Evolutionary conservation across 2,329 filamentous ascomycete species (phyloP).

Genomic region (Metarhizium rileyi): DNA sequence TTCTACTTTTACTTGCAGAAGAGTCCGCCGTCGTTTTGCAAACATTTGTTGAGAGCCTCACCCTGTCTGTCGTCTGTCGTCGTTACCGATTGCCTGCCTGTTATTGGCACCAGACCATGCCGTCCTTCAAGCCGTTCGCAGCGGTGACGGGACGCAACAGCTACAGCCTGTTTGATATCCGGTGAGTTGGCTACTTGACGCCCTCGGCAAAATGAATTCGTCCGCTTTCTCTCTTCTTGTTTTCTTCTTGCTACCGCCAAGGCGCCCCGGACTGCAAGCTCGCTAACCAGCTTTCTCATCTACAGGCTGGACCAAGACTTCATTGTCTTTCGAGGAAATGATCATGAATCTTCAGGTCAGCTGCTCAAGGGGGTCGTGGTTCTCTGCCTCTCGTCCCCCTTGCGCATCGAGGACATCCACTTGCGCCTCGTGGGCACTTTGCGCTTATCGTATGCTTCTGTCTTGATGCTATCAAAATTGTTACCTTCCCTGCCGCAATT

Average conservation of each 20-base stretch:
- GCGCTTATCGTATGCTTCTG: slow-evolving; percentile 46
- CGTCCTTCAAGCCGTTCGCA: slow-evolving; percentile 46
- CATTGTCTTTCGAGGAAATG: slow-evolving; percentile 65
- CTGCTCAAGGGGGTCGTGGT: slow-evolving; percentile 65
- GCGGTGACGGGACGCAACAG: slow-evolving; percentile 40
- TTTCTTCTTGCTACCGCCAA: not conserved
- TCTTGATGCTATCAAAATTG: not conserved
- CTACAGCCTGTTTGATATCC: slow-evolving; percentile 48
- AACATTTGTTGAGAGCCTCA: not conserved
- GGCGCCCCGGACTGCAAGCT: not conserved
- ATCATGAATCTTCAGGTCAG: slow-evolving; percentile 67
- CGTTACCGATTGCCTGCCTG: slow-evolving; percentile 2
- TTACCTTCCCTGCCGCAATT: slow-evolving; percentile 1
- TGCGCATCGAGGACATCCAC: slow-evolving; percentile 65
- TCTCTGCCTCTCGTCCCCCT: slow-evolving; percentile 57
- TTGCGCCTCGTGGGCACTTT: slow-evolving; percentile 62
- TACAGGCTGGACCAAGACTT: slow-evolving; percentile 69
- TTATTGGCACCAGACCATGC: slow-evolving; percentile 29
- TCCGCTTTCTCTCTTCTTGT: not conserved
- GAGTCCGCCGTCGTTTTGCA: not conserved
- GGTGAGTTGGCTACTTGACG: slow-evolving; percentile 28
- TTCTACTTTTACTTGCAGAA: not conserved
- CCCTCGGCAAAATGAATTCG: no score
- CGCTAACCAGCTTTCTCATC: slow-evolving; percentile 2
- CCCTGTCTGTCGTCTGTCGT: slow-evolving; percentile 2